Evolutionary conservation across 83 land plant genomes (phyloP).

Genomic region (Diphasiastrum complanatum): DNA sequence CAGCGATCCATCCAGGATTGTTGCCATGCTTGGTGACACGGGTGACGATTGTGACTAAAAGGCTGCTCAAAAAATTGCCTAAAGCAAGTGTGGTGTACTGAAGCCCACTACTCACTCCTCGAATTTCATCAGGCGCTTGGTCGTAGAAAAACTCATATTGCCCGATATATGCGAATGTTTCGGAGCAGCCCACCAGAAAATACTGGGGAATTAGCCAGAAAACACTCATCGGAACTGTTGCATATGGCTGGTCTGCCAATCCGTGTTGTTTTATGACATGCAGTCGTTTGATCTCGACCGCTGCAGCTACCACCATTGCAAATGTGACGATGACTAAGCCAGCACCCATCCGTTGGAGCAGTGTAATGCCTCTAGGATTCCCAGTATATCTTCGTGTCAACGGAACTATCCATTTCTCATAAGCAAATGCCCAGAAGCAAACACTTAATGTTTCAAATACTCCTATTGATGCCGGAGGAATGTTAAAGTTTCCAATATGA

Average conservation of each 20-base stretch:
- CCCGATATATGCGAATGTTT: conserved; percentile 63
- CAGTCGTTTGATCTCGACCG: conserved; percentile 30
- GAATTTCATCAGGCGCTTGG: conserved; percentile 52
- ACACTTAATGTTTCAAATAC: conserved; percentile 48
- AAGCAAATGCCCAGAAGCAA: conserved; percentile 49
- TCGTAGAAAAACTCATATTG: conserved; percentile 71
- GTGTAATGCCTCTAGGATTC: conserved; percentile 43
- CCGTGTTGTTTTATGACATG: conserved; percentile 10
- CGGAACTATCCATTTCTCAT: conserved; percentile 60
- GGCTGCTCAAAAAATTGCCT: conserved; percentile 51
- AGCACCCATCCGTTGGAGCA: conserved; percentile 63
- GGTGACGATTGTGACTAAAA: conserved; percentile 43
- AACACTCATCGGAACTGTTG: conserved; percentile 31
- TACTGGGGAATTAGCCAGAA: conserved; percentile 73
- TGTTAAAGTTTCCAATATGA: conserved; percentile 46
- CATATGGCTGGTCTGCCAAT: conserved; percentile 23
- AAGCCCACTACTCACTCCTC: conserved; percentile 48
- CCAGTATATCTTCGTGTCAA: conserved; percentile 27
- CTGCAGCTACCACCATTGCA: conserved; percentile 62
- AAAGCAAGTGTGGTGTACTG: conserved; percentile 54
- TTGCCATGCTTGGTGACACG: conserved; percentile 13
- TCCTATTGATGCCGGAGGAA: conserved; percentile 75
- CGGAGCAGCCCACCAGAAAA: conserved; percentile 52
- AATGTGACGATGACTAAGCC: conserved; percentile 54
- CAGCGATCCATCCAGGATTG: conserved; percentile 52